Percentiles rank a stretch among this genome's conserved stretches.
These are phyloP conservation scores for Chaetomium strumarium DNA, from an alignment of 2,329 filamentous ascomycete genomes.

Conservation along the genomic window DNA sequence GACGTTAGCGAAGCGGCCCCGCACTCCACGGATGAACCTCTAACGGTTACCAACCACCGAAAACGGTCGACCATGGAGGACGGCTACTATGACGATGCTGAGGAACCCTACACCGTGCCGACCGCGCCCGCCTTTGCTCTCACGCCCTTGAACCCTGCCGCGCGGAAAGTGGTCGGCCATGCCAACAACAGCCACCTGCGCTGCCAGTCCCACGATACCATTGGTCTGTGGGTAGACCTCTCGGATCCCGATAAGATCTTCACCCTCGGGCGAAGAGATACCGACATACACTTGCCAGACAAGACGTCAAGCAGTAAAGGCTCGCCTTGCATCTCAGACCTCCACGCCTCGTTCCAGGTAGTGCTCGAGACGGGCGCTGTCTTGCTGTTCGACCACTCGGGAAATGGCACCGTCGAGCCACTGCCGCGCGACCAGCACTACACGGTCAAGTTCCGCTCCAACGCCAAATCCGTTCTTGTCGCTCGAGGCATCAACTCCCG, in stretches of 20 bases:
- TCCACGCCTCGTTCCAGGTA: constrained; percentile 25
- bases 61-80: constrained; percentile 13
- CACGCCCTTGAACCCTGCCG: constrained; percentile 15
- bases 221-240: constrained; percentile 23
- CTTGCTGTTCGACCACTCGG: constrained; percentile 24
- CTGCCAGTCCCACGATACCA: constrained; percentile 11
- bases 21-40: constrained; percentile 13
- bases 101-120: background rate
- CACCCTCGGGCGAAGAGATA: constrained; percentile 19
- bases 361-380: constrained; percentile 25
- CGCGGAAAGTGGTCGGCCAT: constrained; percentile 11
- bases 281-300: constrained; percentile 24
- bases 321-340: constrained; percentile 20
- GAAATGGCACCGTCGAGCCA: constrained; percentile 20
- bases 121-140: constrained; percentile 14
- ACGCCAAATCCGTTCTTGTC: constrained; percentile 24
- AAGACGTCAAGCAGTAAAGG: constrained; percentile 6
- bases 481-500: constrained; percentile 24
- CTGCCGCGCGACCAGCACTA: constrained; percentile 16
- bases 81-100: constrained; percentile 6
- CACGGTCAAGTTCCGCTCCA: constrained; percentile 21
- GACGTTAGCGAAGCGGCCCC: constrained; percentile 1
- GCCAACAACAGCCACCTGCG: constrained; percentile 4
- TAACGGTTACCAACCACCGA: constrained; percentile 2
- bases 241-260: constrained; percentile 6